These are phyloP conservation scores for Colletotrichum spinosum DNA, from an alignment of 2,329 filamentous ascomycete genomes.

Conservation along the genomic window DNA sequence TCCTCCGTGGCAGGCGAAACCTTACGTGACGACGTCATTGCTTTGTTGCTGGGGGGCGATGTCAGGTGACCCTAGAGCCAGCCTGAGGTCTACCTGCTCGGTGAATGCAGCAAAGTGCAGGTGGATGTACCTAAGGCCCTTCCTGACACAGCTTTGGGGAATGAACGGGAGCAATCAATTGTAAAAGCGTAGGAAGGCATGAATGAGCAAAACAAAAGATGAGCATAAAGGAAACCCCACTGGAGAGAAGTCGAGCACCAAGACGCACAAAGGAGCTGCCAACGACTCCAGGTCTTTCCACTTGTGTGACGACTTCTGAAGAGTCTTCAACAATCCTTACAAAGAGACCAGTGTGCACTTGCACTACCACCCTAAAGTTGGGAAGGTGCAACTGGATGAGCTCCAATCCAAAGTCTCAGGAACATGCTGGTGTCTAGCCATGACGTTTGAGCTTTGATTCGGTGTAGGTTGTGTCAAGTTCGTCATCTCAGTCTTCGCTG, in stretches of 20 bases:
- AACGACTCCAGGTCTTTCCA: too few relatives aligned
- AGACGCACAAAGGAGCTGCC: constrained; percentile 7
- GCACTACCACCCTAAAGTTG: neutral
- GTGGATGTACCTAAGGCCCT: neutral
- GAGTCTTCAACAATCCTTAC: too few relatives aligned
- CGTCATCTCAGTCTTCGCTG: constrained; percentile 29
- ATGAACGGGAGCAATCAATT: too few relatives aligned
- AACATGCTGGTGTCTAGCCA: constrained; percentile 14
- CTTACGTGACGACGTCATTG: constrained; percentile 38
- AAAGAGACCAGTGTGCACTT: neutral
- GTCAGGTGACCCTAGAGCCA: constrained; percentile 31
- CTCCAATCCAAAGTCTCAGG: constrained; percentile 16
- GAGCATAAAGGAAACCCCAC: constrained; percentile 6
- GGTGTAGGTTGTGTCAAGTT: constrained; percentile 35
- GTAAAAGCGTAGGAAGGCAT: too few relatives aligned
- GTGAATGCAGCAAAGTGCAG: constrained; percentile 1
- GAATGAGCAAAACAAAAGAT: constrained; percentile 12
- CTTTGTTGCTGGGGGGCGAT: constrained; percentile 23
- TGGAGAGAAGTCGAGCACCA: neutral
- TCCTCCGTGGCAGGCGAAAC: constrained; percentile 35
- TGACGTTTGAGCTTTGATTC: constrained; percentile 32
- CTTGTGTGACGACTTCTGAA: too few relatives aligned
- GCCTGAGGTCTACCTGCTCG: neutral
- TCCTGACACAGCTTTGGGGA: too few relatives aligned
- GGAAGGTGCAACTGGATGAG: neutral